A percentile compares a stretch with the other conserved stretches of the same genome.
These are phyloP conservation scores for Xylariaceae sp. DNA, from an alignment of 2,329 filamentous ascomycete genomes.

Conservation along the genomic window DNA sequence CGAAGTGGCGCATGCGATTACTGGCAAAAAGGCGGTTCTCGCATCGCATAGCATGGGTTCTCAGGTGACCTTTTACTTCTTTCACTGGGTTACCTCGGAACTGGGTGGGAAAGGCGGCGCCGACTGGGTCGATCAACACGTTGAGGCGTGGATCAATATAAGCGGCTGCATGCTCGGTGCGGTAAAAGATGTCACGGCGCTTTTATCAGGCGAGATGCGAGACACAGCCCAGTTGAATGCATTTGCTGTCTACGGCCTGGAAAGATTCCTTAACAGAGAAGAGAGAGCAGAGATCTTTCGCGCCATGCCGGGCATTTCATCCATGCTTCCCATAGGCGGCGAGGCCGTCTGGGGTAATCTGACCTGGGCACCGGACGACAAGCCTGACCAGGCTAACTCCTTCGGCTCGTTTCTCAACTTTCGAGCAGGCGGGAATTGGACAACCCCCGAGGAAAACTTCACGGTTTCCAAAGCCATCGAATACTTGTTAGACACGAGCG, in stretches of 20 bases:
- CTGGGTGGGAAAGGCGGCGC: slow-evolving; percentile 75
- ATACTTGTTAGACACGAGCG: slow-evolving; percentile 72
- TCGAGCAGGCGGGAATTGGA: slow-evolving; percentile 57
- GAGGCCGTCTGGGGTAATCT: slow-evolving; percentile 91
- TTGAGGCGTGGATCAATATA: slow-evolving; percentile 97
- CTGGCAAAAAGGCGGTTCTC: slow-evolving; percentile 73
- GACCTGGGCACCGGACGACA: slow-evolving; percentile 83
- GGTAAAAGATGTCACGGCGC: slow-evolving; percentile 80
- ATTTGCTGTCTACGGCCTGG: slow-evolving; percentile 92
- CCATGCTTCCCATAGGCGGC: slow-evolving; percentile 93
- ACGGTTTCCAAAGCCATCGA: slow-evolving; percentile 72
- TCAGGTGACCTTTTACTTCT: slow-evolving; percentile 83
- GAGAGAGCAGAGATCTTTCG: slow-evolving; percentile 92
- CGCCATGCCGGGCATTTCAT: slow-evolving; percentile 92
- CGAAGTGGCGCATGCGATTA: slow-evolving; percentile 70
- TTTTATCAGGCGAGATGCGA: slow-evolving; percentile 95
- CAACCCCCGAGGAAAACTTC: slow-evolving; percentile 65
- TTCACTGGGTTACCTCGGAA: slow-evolving; percentile 75
- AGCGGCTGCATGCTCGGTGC: slow-evolving; percentile 97
- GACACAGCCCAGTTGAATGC: slow-evolving; percentile 95
- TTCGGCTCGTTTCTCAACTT: slow-evolving; percentile 86
- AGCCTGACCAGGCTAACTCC: slow-evolving; percentile 62
- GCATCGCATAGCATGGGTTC: slow-evolving; percentile 97
- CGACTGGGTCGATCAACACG: slow-evolving; percentile 81
- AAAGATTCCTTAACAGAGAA: slow-evolving; percentile 87